Evolutionary conservation across 2,329 filamentous ascomycete genomes (phyloP).

Genomic region (Cladosporium sp.): DNA sequence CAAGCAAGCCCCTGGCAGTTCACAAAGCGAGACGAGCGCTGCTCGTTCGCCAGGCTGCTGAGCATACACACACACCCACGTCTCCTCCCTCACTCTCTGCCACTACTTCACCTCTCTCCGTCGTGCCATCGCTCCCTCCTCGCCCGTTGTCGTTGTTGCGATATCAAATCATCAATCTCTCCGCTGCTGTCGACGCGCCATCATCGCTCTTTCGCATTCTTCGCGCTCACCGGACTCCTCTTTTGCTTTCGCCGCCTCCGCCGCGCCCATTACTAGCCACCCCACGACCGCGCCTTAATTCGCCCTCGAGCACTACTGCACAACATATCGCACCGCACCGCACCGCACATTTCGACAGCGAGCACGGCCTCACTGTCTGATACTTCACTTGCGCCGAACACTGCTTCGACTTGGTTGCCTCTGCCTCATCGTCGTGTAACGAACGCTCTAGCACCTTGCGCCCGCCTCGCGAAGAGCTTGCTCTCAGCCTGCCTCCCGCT

Average conservation of each 20-base stretch:
- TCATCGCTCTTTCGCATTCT: constrained; percentile 8
- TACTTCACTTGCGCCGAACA: not conserved
- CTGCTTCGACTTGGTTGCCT: not conserved
- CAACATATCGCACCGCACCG: not conserved
- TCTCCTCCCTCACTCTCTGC: not conserved
- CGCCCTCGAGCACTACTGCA: constrained; percentile 10
- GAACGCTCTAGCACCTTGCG: constrained; percentile 4
- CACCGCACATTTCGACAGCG: constrained; percentile 5
- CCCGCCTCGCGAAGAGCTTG: constrained; percentile 15
- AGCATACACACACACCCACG: not conserved
- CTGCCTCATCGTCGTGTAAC: not conserved
- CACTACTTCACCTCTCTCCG: not conserved
- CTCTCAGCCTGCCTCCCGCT: not conserved
- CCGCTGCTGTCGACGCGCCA: not conserved
- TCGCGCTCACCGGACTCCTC: not conserved
- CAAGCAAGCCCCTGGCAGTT: not conserved
- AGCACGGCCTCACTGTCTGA: constrained; percentile 16
- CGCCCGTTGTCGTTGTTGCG: not conserved
- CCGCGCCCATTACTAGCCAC: not conserved
- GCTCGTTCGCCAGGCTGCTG: not conserved
- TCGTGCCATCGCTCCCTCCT: constrained; percentile 2
- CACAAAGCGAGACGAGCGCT: not conserved
- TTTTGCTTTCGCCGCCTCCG: not conserved
- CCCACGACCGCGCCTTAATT: constrained; percentile 12
- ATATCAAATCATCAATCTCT: not conserved